A percentile compares a stretch with the other conserved stretches of the same genome.
Conservation (phyloP, 192 early-diverging fungal genomes). For the Podila minutissima region DNA sequence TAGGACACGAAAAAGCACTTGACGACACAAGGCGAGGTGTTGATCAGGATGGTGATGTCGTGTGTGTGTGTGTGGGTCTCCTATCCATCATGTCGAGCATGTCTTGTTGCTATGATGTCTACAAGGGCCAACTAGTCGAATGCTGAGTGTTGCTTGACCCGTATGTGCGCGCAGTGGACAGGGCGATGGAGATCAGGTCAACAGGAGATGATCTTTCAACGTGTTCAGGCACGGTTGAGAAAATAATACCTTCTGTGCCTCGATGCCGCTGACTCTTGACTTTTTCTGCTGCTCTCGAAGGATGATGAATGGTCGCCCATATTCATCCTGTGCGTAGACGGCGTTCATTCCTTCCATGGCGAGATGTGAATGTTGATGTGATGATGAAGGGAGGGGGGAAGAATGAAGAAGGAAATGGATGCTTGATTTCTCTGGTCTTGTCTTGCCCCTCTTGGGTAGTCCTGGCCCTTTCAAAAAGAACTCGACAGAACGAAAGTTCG, state of each 20-base stretch:
- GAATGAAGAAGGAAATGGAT: conserved; percentile 6
- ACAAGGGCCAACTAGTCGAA: too few species aligned
- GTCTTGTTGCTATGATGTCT: too few species aligned
- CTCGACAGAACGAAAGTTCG: too few species aligned
- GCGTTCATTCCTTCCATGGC: conserved; percentile 62
- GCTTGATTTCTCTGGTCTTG: conserved; percentile 1
- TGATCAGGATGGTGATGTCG: not conserved
- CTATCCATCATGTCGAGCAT: too few species aligned
- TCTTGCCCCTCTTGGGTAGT: too few species aligned
- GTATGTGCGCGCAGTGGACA: too few species aligned
- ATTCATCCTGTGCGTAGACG: conserved; percentile 96
- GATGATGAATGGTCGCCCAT: conserved; percentile 98
- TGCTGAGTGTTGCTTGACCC: too few species aligned
- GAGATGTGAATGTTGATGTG: conserved; percentile 4
- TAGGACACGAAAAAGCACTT: not conserved
- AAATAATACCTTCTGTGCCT: conserved; percentile 95
- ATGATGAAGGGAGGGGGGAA: not conserved
- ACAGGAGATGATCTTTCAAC: too few species aligned
- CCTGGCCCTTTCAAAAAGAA: not conserved
- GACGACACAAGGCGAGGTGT: not conserved
- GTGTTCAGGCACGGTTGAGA: not conserved
- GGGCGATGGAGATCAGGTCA: too few species aligned
- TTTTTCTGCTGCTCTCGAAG: conserved; percentile 97
- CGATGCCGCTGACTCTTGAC: conserved; percentile 88
- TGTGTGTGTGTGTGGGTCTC: not conserved